Evolutionary conservation across 1,284 basidiomycete genomes (phyloP), one percentile per base, ranked within the genome.

Genomic region (Rhodotorula sp.): DNA sequence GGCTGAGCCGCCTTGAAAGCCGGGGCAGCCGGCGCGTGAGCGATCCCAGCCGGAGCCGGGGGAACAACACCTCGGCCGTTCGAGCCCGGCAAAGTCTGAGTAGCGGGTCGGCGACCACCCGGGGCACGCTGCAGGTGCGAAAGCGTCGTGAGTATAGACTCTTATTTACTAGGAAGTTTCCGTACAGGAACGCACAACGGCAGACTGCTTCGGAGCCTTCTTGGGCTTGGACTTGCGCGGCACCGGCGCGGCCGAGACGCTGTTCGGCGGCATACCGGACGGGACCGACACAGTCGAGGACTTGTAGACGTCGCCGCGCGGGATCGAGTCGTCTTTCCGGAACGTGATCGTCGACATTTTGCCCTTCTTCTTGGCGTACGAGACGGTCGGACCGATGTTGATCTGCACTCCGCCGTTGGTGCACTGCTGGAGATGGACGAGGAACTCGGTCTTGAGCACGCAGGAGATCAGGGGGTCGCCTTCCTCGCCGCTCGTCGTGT

Each of bases 361-460:
- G 77, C 95, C 95, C 83, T 94, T 98, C 86, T 98, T 99, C 86
- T 99, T 99, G 55, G 86, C 85, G 80, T 97, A 99, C 62, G 91
- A 87, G 71, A 97, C 83, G 3, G 85, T 86, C 31, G 92, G 89
- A 0, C 86, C 87, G 76, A 95, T 87, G 59, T 87, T 82, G 49
- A 99, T 84, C 70, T 84, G 88, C 71, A 94, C 86, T 70, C 87
- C 89, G 3, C 88, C 92, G 78, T 89, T 88, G 2, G 92, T 93
- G 69, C 92, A 82, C 75, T 90, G 90, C 70, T 95, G 83, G 57
- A 99, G 85, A 77, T 90, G 89, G 18, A 92, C 87, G 15, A 89
- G 85, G 64, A 99, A 85, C 81, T 99, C 97, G 0, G 97, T 99
- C 87, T 99, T 99, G 87, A 99, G 95, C 76, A 88, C 85, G 77